Evolutionary conservation across 345 rosid genomes (phyloP), one percentile per base, ranked within the genome.

Genomic region (Pugionium cornutum): DNA sequence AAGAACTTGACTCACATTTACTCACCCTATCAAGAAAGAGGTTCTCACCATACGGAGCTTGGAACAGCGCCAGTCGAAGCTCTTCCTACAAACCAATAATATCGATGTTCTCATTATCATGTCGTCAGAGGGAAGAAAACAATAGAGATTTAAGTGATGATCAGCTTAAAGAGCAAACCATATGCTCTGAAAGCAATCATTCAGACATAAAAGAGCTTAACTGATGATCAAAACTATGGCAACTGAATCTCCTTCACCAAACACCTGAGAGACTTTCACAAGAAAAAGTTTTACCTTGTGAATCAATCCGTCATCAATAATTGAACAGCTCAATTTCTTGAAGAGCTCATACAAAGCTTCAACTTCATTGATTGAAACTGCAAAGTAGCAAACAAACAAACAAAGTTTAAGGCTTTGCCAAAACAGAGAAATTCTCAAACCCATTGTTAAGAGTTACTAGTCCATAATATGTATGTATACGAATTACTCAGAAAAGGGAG

Each of bases 11-110:
- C 31, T 6, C 7, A 37, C 6, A 37, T 7, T 7, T 40, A 62
- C 77, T 80, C 76, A 92, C 98, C 96, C 92, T 70, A 50, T 89
- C 98, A 7, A 89, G 81, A 76, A 92, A 89, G 48, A 92, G 89
- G 76, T 87, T 87, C 80, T 84, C 96, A 25, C 88, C 83, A 4
- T 18, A 42, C 2, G 84, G 75, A 74, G 86, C 73, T 62, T 81
- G 82, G 67, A 92, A 75, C 34, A 92, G 60, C 5, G 98, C 98
- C 44, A 92, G 50, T 27, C 76, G 85, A 71, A 92, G 98, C 72
- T 92, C 96, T 80, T 92, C 98, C 96, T 89, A 48, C 65, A 78
- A 54, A 53, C n/a, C 55, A 66, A 0, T 1, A 67, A 49, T 2
- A 2, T 61, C 9, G 1, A 46, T 34, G 33, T 47, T 2, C 0